Evolutionary conservation across 2,329 filamentous ascomycete species (phyloP).

Genomic region (Aspergillus spinulosporus): DNA sequence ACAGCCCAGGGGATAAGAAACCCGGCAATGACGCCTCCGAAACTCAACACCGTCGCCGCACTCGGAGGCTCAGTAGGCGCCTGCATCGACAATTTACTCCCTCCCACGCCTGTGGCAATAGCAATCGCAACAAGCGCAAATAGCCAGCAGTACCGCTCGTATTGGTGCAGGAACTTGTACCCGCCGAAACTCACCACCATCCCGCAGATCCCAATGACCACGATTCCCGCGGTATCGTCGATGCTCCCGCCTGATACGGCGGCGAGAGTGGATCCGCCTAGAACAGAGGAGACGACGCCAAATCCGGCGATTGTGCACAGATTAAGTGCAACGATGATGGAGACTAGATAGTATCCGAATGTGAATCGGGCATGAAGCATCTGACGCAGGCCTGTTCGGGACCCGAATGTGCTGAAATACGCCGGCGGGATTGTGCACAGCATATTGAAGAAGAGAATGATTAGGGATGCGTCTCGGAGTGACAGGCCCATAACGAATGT

Average conservation of each 20-base stretch:
- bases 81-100: background rate
- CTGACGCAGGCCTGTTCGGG: conserved; percentile 13
- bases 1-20: conserved; percentile 18
- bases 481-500: conserved; percentile 14
- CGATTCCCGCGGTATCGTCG: conserved; percentile 14
- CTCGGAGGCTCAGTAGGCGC: conserved; percentile 7
- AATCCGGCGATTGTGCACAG: conserved; percentile 17
- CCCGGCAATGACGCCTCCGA: conserved; percentile 14
- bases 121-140: conserved; percentile 13
- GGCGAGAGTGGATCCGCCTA: conserved; percentile 10
- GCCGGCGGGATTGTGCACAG: conserved; percentile 11
- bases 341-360: conserved; percentile 14
- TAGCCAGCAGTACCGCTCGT: conserved; percentile 17
- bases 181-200: conserved; percentile 17
- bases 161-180: conserved; percentile 16
- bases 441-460: conserved; percentile 17
- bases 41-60: conserved; percentile 10
- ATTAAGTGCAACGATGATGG: conserved; percentile 11
- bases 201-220: conserved; percentile 15
- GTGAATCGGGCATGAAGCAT: conserved; percentile 16
- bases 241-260: conserved; percentile 14
- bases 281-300: conserved; percentile 12
- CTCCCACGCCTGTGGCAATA: conserved; percentile 14
- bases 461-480: conserved; percentile 13
- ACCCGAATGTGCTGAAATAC: conserved; percentile 17